Conservation (phyloP, 2,329 filamentous ascomycete species). For the Clarireedia monteithiana region DNA sequence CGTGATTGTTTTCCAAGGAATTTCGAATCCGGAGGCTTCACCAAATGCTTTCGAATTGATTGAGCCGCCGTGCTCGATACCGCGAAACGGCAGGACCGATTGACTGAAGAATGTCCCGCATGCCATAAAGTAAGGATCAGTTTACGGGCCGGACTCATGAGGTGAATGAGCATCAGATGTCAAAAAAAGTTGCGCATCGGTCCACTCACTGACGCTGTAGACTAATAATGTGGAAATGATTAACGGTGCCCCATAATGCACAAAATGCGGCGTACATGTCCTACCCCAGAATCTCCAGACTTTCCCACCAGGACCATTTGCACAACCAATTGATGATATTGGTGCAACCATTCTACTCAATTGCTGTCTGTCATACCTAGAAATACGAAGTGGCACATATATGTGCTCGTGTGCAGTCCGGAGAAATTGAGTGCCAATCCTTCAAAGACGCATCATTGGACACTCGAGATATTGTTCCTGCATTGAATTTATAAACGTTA, state of each 20-base stretch:
- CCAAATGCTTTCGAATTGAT: too few relatives aligned
- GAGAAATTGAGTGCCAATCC: too few relatives aligned
- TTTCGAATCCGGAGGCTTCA: too few relatives aligned
- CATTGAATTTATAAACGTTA: too few relatives aligned
- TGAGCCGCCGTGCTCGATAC: too few relatives aligned
- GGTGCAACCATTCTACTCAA: background rate
- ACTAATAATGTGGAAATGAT: background rate
- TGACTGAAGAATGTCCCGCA: too few relatives aligned
- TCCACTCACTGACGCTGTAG: background rate
- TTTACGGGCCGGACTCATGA: background rate
- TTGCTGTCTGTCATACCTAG: background rate
- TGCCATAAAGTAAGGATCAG: too few relatives aligned
- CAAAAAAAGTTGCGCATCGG: slow-evolving; percentile 2
- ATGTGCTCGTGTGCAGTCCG: too few relatives aligned
- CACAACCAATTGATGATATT: background rate
- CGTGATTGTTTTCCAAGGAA: too few relatives aligned
- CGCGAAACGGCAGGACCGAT: too few relatives aligned
- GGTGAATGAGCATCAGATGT: slow-evolving; percentile 1
- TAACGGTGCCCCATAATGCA: background rate
- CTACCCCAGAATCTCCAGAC: slow-evolving; percentile 5
- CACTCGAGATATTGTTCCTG: too few relatives aligned
- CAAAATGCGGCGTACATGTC: background rate
- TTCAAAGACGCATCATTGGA: too few relatives aligned
- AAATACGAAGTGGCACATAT: background rate
- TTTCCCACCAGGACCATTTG: background rate